Conservation (phyloP, 2,329 filamentous ascomycete species). For the Ceratocystis albifundus region DNA sequence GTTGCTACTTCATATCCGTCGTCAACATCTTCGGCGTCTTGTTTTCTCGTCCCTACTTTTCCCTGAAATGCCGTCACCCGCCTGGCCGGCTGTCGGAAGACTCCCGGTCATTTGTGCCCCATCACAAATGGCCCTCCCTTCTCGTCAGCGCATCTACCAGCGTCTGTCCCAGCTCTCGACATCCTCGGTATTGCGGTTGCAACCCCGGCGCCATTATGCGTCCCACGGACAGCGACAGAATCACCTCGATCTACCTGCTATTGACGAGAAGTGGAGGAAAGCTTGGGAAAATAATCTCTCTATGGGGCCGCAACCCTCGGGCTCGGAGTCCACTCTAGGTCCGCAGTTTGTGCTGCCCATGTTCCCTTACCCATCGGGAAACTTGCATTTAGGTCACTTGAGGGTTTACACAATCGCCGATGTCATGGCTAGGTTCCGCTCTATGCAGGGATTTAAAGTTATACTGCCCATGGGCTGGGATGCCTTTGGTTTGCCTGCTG, state of each 20-base stretch:
- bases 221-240: not conserved
- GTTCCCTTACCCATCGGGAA: constrained; percentile 87
- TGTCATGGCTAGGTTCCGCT: constrained; percentile 64
- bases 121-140: not conserved
- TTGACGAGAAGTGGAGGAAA: constrained; percentile 42
- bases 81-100: constrained; percentile 8
- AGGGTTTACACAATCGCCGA: constrained; percentile 87
- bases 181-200: not conserved
- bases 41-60: not conserved
- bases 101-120: constrained; percentile 9
- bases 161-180: constrained; percentile 7
- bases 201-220: not conserved
- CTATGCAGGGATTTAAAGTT: constrained; percentile 62
- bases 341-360: constrained; percentile 69
- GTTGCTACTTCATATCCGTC: not conserved
- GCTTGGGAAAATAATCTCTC: constrained; percentile 32
- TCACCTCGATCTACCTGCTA: constrained; percentile 21
- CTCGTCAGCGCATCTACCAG: constrained; percentile 4
- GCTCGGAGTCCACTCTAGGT: constrained; percentile 23
- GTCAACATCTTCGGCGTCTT: not conserved
- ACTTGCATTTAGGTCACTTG: constrained; percentile 74
- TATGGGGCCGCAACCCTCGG: constrained; percentile 18
- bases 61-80: not conserved
- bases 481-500: constrained; percentile 78
- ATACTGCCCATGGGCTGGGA: constrained; percentile 92